Conservation (phyloP, 257 asterid genomes). For the Buddleja alternifolia region DNA sequence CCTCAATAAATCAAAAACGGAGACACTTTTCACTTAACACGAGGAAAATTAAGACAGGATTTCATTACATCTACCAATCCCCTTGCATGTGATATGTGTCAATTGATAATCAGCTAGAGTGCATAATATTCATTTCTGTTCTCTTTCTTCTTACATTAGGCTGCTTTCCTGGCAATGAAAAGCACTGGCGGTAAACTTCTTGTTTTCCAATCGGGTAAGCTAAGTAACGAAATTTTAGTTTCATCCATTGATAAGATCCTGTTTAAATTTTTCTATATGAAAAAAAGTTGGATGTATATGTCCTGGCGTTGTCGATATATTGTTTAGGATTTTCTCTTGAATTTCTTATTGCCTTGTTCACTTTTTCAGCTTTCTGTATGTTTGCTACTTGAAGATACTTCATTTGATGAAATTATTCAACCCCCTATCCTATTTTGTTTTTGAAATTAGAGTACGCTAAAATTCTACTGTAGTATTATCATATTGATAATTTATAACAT, state of each 20-base stretch:
- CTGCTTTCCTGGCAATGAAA: conserved; percentile 97
- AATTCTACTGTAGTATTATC: neutral
- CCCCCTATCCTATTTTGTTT: conserved; percentile 4
- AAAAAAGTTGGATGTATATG: neutral
- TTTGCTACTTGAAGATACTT: conserved; percentile 7
- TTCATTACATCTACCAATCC: conserved; percentile 15
- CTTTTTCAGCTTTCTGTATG: conserved; percentile 10
- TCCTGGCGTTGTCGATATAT: neutral
- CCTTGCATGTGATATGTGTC: conserved; percentile 16
- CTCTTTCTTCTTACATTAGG: conserved; percentile 50
- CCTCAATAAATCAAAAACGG: neutral
- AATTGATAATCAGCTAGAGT: conserved; percentile 20
- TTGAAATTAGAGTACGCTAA: conserved; percentile 3
- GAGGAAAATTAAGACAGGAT: neutral
- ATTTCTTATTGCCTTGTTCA: conserved; percentile 6
- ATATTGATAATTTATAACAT: conserved; percentile 30
- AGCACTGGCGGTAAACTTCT: conserved; percentile 96
- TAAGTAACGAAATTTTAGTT: conserved; percentile 2
- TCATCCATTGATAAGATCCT: conserved; percentile 5
- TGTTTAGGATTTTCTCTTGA: neutral
- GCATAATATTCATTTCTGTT: conserved; percentile 2
- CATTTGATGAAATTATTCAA: conserved; percentile 13
- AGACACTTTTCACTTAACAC: conserved; percentile 8
- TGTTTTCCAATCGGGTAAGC: conserved; percentile 92
- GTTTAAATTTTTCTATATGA: neutral